Evolutionary conservation across 306 rosid species (phyloP), one percentile per base, ranked within the genome.

Genomic region (Vicia villosa): DNA sequence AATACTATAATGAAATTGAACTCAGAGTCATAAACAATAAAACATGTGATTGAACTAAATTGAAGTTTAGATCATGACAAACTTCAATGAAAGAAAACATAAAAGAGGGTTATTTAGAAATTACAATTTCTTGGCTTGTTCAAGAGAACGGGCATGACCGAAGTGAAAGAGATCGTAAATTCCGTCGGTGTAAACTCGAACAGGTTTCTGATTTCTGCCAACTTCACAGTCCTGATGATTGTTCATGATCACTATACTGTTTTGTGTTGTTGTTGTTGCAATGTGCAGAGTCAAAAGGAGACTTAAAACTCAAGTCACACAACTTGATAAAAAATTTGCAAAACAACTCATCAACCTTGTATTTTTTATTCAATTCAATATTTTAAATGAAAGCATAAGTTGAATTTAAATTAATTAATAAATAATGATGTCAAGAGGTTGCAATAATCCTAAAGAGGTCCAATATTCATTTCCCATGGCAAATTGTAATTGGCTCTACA

Each of bases 101-200:
- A 32, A 59, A 0, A 5, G 17, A 0, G 24, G n/a, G 11, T 63
- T 63, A 5, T 9, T 10, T 14, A 10, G 28, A 66, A 52, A 58
- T 66, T 77, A 89, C 97, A 80, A 67, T 85, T 83, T 87, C 61
- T 94, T 94, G 86, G 97, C 98, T 82, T 94, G 98, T 66, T 90
- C 97, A 20, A 94, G 98, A 47, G 92, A 90, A 70, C 95, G 89
- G 46, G 98, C 96, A 70, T 94, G 97, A 51, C 95, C 98, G 17
- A 88, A 94, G 77, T 94, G 98, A 82, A 90, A 94, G 83, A 94
- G 98, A 86, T 94, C 98, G 80, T 94, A 94, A 83, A 94, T 88
- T 69, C 98, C 98, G 71, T 94, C 98, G 37, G 98, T 89, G 22
- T 90, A 94, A 21, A 88, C 88, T 26, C 98, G 88, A 74, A 84